Conservation (phyloP, 305 asterid genomes). For the Fraxinus baroniana region DNA sequence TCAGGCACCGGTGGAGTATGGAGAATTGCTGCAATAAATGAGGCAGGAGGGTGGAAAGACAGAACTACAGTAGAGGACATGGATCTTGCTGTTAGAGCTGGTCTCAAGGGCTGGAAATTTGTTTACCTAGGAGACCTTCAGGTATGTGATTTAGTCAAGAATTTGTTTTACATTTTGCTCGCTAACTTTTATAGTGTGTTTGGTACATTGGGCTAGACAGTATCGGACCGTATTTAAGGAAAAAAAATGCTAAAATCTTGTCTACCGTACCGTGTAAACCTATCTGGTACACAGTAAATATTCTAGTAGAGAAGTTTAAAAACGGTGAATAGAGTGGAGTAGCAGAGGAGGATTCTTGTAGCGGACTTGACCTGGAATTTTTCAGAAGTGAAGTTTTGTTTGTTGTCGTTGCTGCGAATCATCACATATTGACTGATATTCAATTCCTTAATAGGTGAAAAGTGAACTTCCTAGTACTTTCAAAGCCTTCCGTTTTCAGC, state of each 20-base stretch:
- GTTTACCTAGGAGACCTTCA: conserved; percentile 68
- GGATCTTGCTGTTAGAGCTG: conserved; percentile 80
- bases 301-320: not conserved
- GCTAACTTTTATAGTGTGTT: not conserved
- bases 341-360: not conserved
- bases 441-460: conserved; percentile 41
- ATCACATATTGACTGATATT: not conserved
- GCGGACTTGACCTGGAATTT: not conserved
- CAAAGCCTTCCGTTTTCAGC: conserved; percentile 75
- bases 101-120: conserved; percentile 81
- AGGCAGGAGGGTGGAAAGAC: conserved; percentile 84
- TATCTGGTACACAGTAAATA: not conserved
- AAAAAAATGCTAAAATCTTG: not conserved
- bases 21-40: conserved; percentile 66
- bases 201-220: not conserved
- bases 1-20: conserved; percentile 75
- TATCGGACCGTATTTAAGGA: not conserved
- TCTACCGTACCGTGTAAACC: not conserved
- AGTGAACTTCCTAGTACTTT: conserved; percentile 78
- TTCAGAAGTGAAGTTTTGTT: not conserved
- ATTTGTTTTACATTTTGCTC: not conserved
- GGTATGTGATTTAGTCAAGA: conserved; percentile 25
- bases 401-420: not conserved
- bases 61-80: conserved; percentile 76
- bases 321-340: not conserved